A percentile compares a stretch with the other conserved stretches of the same genome.
Evolutionary conservation across 1,139 yeast genomes (phyloP).

Genomic region (Sugiyamaella castrensis): DNA sequence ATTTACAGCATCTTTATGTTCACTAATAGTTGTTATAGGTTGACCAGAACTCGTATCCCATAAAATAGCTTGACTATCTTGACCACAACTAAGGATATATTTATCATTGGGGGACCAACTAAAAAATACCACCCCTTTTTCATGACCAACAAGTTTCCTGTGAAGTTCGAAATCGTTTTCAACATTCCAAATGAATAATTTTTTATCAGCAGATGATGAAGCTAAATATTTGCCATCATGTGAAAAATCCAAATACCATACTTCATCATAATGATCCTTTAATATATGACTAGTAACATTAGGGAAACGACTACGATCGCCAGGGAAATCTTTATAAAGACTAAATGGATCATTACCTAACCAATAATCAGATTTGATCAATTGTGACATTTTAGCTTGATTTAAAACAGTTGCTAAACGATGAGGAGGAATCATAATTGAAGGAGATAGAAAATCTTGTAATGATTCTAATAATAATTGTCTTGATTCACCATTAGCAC

Average conservation of each 20-base stretch:
- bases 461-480: conserved; percentile 44
- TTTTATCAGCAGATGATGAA: conserved; percentile 70
- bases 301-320: conserved; percentile 48
- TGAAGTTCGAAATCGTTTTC: conserved; percentile 48
- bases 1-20: conserved; percentile 45
- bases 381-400: conserved; percentile 52
- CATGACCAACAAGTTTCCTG: conserved; percentile 45
- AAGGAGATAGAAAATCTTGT: conserved; percentile 48
- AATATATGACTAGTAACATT: conserved; percentile 41
- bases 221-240: conserved; percentile 74
- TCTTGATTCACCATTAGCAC: conserved; percentile 42
- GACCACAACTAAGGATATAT: conserved; percentile 63
- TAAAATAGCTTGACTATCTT: conserved; percentile 63
- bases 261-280: conserved; percentile 64
- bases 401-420: conserved; percentile 49
- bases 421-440: conserved; percentile 51
- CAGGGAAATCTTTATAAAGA: conserved; percentile 35
- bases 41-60: conserved; percentile 57
- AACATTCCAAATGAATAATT: conserved; percentile 66
- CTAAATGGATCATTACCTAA: conserved; percentile 30
- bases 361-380: conserved; percentile 42
- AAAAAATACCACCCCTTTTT: conserved; percentile 62
- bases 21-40: conserved; percentile 24
- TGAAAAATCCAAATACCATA: conserved; percentile 79
- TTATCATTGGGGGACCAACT: conserved; percentile 73